Evolutionary conservation across 78 protist species (phyloP).

Genomic region (Protostelium mycophagum): DNA sequence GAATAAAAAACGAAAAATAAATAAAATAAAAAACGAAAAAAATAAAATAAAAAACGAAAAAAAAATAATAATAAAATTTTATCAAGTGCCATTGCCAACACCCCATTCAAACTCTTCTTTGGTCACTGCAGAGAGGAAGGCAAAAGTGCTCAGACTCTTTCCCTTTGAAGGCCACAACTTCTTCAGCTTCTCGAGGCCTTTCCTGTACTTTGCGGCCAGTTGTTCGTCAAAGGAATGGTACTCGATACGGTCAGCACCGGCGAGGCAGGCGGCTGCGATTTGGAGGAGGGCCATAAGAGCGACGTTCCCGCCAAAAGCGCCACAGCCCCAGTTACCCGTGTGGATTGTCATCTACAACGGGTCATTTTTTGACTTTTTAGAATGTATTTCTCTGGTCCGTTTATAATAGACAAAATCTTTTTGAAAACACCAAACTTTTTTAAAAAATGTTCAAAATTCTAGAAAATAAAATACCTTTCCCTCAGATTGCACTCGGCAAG

Average conservation of each 20-base stretch:
- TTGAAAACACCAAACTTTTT: too few species aligned
- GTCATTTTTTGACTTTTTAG: too few species aligned
- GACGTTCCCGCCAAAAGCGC: constrained; percentile 24
- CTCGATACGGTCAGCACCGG: neutral
- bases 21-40: too few species aligned
- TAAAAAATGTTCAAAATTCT: too few species aligned
- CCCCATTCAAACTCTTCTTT: neutral
- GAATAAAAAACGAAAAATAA: too few species aligned
- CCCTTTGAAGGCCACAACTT: neutral
- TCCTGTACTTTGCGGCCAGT: neutral
- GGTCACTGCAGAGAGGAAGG: neutral
- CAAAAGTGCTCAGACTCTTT: neutral
- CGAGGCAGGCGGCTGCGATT: neutral
- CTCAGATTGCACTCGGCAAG: neutral
- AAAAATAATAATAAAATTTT: too few species aligned
- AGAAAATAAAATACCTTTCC: neutral
- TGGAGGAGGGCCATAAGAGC: constrained; percentile 9
- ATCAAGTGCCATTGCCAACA: neutral
- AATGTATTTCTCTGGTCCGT: neutral
- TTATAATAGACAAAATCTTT: too few species aligned
- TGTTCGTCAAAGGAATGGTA: neutral
- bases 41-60: too few species aligned
- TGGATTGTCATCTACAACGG: neutral
- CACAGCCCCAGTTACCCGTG: constrained; percentile 46
- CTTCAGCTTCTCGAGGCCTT: neutral